Conservation (phyloP, 2,329 filamentous ascomycete species). For the Arthroderma uncinatum region DNA sequence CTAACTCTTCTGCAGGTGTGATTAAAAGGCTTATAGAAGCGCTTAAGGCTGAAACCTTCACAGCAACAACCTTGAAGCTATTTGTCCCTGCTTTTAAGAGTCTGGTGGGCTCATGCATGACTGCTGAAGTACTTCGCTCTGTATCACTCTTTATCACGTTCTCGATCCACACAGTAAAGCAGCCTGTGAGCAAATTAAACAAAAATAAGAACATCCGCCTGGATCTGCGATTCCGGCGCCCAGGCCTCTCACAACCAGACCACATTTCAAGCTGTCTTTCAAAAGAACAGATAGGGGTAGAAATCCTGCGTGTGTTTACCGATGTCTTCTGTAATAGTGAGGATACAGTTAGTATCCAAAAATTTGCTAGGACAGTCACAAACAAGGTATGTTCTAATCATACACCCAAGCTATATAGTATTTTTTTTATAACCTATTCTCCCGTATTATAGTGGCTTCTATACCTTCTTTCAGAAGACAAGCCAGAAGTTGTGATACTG, state of each 20-base stretch:
- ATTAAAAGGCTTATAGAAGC: conserved; percentile 83
- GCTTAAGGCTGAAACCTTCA: conserved; percentile 72
- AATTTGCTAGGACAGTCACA: conserved; percentile 87
- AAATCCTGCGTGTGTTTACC: conserved; percentile 66
- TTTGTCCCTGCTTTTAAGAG: conserved; percentile 71
- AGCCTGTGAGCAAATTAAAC: conserved; percentile 28
- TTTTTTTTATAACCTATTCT: conserved; percentile 13
- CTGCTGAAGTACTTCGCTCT: conserved; percentile 72
- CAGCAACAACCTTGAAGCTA: conserved; percentile 57
- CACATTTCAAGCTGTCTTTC: conserved; percentile 31
- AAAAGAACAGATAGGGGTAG: conserved; percentile 60
- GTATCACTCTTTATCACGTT: conserved; percentile 90
- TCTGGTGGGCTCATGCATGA: conserved; percentile 68
- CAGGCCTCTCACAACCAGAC: conserved; percentile 29
- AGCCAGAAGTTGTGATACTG: conserved; percentile 69
- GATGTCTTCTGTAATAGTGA: conserved; percentile 64
- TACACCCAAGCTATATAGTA: conserved; percentile 20
- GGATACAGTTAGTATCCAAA: conserved; percentile 59
- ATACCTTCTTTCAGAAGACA: conserved; percentile 77
- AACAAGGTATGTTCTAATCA: conserved; percentile 60
- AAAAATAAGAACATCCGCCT: conserved; percentile 37
- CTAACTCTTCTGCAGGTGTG: conserved; percentile 50
- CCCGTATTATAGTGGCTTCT: conserved; percentile 59
- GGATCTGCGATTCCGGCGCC: conserved; percentile 21
- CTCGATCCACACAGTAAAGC: conserved; percentile 58